phyloP scores from a whole-genome alignment of 1,284 basidiomycete species.

The Ceratobasidium sp. region DNA sequence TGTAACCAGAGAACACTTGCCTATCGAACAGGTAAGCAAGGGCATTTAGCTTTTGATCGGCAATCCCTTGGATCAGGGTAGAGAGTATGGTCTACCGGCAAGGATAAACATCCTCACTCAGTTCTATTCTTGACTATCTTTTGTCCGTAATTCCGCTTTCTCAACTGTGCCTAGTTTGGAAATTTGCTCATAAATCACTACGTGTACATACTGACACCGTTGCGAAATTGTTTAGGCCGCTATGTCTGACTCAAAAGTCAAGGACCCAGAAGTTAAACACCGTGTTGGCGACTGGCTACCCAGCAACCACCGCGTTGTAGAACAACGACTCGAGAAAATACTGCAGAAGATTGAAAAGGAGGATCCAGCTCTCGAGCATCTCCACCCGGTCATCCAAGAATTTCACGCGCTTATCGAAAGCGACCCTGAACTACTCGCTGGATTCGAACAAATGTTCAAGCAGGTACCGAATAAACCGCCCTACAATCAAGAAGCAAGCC shows the following conservation, averaged over 20 bases:
- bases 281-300: constrained; percentile 33
- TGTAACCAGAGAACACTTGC: no score
- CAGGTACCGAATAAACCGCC: constrained; percentile 30
- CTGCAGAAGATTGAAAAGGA: constrained; percentile 2
- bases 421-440: constrained; percentile 10
- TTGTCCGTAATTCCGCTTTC: no score
- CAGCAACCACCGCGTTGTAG: constrained; percentile 1
- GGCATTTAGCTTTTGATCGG: no score
- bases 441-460: constrained; percentile 32
- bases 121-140: no score
- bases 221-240: neutral
- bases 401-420: constrained; percentile 28
- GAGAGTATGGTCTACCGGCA: no score
- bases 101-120: no score
- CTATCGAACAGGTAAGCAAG: no score
- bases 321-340: constrained; percentile 6
- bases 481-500: constrained; percentile 21
- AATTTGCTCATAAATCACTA: neutral
- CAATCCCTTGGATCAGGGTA: no score
- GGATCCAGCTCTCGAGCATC: neutral
- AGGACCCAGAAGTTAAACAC: constrained; percentile 5
- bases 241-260: neutral
- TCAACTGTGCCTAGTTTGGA: no score
- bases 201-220: neutral
- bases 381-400: constrained; percentile 22